Conservation (phyloP, 257 asterid species). For the Nicotiana tabacum region DNA sequence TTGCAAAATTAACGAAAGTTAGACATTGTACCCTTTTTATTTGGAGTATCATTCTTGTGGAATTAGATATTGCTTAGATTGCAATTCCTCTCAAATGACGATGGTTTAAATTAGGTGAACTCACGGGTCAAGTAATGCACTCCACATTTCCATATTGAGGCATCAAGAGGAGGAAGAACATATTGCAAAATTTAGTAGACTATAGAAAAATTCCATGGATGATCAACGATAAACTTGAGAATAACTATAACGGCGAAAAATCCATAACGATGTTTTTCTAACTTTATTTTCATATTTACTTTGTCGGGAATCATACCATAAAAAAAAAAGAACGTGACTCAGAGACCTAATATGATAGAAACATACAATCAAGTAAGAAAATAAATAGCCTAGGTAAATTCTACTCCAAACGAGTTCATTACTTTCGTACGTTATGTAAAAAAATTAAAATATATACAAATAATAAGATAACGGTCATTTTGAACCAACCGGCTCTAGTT, state of each 20-base stretch:
- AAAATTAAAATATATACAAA: background rate
- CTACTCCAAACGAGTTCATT: background rate
- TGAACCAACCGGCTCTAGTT: background rate
- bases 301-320: background rate
- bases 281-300: background rate
- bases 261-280: background rate
- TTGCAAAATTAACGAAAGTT: background rate
- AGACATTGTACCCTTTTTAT: background rate
- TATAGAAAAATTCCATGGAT: too few species aligned
- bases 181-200: too few species aligned
- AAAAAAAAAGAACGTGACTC: background rate
- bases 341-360: background rate
- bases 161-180: too few species aligned
- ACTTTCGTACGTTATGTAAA: background rate
- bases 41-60: too few species aligned
- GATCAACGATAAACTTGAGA: too few species aligned
- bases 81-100: too few species aligned
- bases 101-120: too few species aligned
- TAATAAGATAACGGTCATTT: background rate
- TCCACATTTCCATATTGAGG: too few species aligned
- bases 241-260: background rate
- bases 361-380: background rate
- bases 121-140: too few species aligned
- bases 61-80: too few species aligned
- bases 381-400: background rate